Evolutionary conservation across 208 protist genomes (phyloP).

Genomic region (Acanthamoeba pearcei): DNA sequence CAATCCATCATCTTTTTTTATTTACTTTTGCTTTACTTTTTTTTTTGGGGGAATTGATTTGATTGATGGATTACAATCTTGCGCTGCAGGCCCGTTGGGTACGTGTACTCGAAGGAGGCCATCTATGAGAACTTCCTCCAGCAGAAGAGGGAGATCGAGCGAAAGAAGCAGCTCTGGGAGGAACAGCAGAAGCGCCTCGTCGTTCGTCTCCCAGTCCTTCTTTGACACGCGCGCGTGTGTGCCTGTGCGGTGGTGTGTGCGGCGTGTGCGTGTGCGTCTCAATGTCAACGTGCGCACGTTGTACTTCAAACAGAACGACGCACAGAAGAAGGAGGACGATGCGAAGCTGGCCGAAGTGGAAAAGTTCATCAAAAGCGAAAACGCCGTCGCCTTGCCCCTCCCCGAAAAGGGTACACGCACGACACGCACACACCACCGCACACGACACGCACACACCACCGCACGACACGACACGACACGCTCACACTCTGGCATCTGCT

Average conservation of each 20-base stretch:
- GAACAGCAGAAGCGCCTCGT: constrained; percentile 3
- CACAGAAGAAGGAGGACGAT: constrained; percentile 4
- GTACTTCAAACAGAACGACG: not conserved
- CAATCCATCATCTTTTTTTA: not conserved
- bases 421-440: not conserved
- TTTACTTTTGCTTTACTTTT: not conserved
- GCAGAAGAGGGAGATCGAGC: constrained; percentile 45
- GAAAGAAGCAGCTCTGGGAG: constrained; percentile 17
- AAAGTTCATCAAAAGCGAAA: constrained; percentile 53
- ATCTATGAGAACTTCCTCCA: constrained; percentile 49
- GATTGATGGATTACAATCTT: not conserved
- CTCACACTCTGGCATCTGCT: not conserved
- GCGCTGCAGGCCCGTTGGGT: not conserved
- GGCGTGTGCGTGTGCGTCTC: not conserved
- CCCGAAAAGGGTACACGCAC: not conserved
- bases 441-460: no score
- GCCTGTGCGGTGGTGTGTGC: not conserved
- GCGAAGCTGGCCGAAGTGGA: not conserved
- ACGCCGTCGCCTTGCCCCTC: not conserved
- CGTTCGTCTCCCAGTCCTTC: not conserved
- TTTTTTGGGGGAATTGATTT: not conserved
- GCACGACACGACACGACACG: not conserved
- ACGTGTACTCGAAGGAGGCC: constrained; percentile 34
- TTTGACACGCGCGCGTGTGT: not conserved
- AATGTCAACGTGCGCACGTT: no score